Conservation (phyloP, 345 rosid genomes). For the Noccaea bulbosa region DNA sequence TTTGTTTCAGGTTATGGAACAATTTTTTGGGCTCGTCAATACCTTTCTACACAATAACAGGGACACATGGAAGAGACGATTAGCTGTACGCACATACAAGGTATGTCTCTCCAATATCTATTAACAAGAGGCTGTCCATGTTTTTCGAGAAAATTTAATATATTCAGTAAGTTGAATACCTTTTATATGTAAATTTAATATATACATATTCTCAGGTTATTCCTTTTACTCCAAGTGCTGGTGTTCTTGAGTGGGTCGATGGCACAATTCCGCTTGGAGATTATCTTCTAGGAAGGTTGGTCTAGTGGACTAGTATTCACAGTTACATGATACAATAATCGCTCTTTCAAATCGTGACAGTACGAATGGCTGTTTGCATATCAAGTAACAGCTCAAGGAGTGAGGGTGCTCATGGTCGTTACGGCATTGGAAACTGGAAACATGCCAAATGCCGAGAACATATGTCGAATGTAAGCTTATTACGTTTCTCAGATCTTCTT, state of each 20-base stretch:
- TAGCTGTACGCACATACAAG: conserved; percentile 91
- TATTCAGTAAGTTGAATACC: conserved; percentile 26
- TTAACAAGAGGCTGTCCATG: conserved; percentile 4
- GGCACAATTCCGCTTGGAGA: conserved; percentile 97
- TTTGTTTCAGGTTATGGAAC: conserved; percentile 92
- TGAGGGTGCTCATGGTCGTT: conserved; percentile 93
- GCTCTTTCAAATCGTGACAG: conserved; percentile 18
- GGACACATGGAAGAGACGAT: conserved; percentile 89
- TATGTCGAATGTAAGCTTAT: conserved; percentile 69
- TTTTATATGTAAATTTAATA: conserved; percentile 1
- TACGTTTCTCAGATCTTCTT: conserved; percentile 24
- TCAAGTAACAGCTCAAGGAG: conserved; percentile 67
- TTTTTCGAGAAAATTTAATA: conserved; percentile 8
- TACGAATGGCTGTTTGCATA: conserved; percentile 11
- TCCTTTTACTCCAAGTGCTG: conserved; percentile 98
- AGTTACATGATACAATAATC: conserved; percentile 15
- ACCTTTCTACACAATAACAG: conserved; percentile 81
- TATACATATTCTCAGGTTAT: conserved; percentile 60
- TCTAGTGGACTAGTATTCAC: conserved; percentile 14
- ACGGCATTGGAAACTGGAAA: conserved; percentile 86
- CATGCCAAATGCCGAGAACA: conserved; percentile 79
- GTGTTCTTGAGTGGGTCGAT: conserved; percentile 98
- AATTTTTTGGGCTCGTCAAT: conserved; percentile 90
- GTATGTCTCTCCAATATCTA: conserved; percentile 46
- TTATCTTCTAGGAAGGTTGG: conserved; percentile 89